Percentiles rank a stretch among this genome's conserved stretches.
Evolutionary conservation across 805 yeast species (phyloP).

Genomic region (Isabelozyma rhagii): DNA sequence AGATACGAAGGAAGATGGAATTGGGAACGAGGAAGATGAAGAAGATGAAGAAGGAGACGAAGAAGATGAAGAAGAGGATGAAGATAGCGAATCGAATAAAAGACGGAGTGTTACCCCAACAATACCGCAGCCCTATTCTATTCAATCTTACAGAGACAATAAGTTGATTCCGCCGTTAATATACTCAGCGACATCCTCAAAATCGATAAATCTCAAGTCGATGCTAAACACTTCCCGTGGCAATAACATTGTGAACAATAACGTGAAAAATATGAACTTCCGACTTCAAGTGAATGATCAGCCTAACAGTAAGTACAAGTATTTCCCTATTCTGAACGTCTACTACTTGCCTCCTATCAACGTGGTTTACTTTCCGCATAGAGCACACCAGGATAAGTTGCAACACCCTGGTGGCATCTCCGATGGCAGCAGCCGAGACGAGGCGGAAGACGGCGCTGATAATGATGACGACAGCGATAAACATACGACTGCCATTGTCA

Average conservation of each 20-base stretch:
- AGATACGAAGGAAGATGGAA: neutral
- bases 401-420: slow-evolving; percentile 5
- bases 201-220: slow-evolving; percentile 4
- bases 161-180: slow-evolving; percentile 4
- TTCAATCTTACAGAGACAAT: neutral
- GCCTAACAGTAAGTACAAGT: slow-evolving; percentile 32
- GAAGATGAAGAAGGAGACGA: slow-evolving; percentile 9
- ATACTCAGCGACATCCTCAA: slow-evolving; percentile 3
- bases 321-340: slow-evolving; percentile 49
- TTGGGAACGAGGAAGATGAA: slow-evolving; percentile 1
- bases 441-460: neutral
- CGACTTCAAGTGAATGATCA: neutral
- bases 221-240: neutral
- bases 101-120: neutral
- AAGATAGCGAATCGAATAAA: slow-evolving; percentile 1
- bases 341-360: slow-evolving; percentile 55
- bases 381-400: slow-evolving; percentile 41
- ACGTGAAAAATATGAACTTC: neutral
- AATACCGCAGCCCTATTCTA: slow-evolving; percentile 3
- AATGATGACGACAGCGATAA: neutral
- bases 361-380: slow-evolving; percentile 54
- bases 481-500: neutral
- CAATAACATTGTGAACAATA: neutral
- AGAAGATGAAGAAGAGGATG: slow-evolving; percentile 6
- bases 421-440: neutral